Evolutionary conservation across 208 protist species (phyloP), one percentile per base, ranked within the genome.

Genomic region (Leishmania guyanensis): DNA sequence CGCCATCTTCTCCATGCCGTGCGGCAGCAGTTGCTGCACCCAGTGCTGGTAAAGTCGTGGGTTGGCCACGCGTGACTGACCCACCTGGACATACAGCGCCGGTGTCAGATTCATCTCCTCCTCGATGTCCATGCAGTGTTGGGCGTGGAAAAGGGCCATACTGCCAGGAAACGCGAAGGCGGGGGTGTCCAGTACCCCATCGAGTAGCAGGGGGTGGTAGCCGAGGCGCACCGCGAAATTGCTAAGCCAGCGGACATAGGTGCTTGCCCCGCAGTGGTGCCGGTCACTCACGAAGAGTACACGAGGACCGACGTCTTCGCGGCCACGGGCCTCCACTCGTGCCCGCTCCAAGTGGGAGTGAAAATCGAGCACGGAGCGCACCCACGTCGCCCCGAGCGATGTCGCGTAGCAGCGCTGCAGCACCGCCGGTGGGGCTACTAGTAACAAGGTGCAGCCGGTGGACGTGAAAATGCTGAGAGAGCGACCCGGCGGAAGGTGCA

Each of bases 151-250:
- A 2, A 94, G 85, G 1, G 86, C 85, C 17, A 94, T 60, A 53
- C 84, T 84, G 14, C 83, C 81, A 16, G 89, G 80, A 29, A 86
- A 90, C 8, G 81, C 87, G 65, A 93, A 93, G 64, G 79, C 75
- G 8, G 87, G 87, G 33, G 78, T 71, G 58, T 89, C 86, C 33
- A 83, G 64, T 48, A 85, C 84, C 10, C 83, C 86, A 81, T 93
- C 92, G 17, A 95, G 29, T 26, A 95, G 75, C 39, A 95, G 79
- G 12, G 92, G 89, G 76, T 95, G 89, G 75, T 93, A 95, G 74
- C 92, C 92, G 8, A 92, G 83, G 12, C 89, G 87, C 22, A 94
- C 83, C 16, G 90, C 89, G 62, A 91, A 93, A 71, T 93, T 88
- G 33, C 78, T 71, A 26, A 94, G 88, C 71, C 72, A 88, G 29